Evolutionary conservation across 2,329 filamentous ascomycete genomes (phyloP), one percentile per base, ranked within the genome.

Genomic region (Remersonia thermophila): DNA sequence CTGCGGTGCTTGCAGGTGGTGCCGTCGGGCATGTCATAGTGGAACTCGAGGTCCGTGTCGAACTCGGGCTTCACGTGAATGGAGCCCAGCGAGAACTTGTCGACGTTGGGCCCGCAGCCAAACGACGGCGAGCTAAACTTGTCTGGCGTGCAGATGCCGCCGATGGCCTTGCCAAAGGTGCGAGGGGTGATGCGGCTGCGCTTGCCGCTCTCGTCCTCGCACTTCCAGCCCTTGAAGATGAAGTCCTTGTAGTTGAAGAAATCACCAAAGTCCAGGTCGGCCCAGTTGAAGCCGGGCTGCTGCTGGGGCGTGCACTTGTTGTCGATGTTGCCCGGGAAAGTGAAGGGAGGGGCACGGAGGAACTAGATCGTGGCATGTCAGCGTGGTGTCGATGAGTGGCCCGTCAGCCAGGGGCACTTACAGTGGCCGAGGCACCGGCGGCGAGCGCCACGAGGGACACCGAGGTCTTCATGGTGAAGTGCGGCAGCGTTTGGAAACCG

Each of bases 1-100:
- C 72, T 65, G 44, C 73, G 76, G 51, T 93, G 81, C 65, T 83
- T 89, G 77, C 89, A 96, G 41, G 60, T 73, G 11, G 74, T 78
- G 49, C 83, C 83, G 56, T 89, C 83, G 2, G 76, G 71, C 85
- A 95, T 93, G 51, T 67, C 71, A 62, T 89, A 95, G 66, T 83
- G 72, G 65, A 94, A 85, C 59, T 89, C 77, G 36, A 96, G 63
- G 45, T 87, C 77, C 48, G 74, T 77, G 59, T 89, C 80, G 53
- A 80, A 77, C 53, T 84, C 77, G 45, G 77, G 69, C 31, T 74
- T 75, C 48, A 95, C 65, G 45, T 89, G 69, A 58, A 93, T 73
- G 49, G 74, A 67, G 46, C 66, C 73, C 52, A 93, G 75, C 26
- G 86, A 91, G 67, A 93, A 91, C 45, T 70, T 64, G 47, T 68